Base-by-base conservation (phyloP, 176 grass and related monocot species). In the Oryza punctata region DNA sequence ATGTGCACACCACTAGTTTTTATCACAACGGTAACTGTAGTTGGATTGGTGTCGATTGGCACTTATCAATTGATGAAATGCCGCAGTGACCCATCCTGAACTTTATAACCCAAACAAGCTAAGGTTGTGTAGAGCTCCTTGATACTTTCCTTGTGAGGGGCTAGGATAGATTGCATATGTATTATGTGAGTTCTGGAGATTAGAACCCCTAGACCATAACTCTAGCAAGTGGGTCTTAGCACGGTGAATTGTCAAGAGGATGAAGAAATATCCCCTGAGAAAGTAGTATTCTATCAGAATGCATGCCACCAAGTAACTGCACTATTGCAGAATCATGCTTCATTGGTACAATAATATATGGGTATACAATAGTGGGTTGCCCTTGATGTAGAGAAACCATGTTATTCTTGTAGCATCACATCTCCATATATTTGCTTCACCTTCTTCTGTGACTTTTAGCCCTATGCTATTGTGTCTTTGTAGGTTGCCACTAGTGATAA, bases 11-110 rank as follows among this genome's bases (percentile, higher is more conserved):
- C 35, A 19, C 3, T 75, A 37, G 18, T 69, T 9, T 35, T 21
- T 12, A 50, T 27, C 37, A 32, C 23, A 23, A 11, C 70, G 41
- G 69, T 21, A 75, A 29, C 21, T 47, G 27, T 43, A 26, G 6
- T 52, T 38, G 27, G 1, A 11, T 6, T 69, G 14, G 23, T 38
- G 14, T 67, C 12, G 37, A 21, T 38, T 2, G 40, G 33, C 21
- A 73, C 49, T 6, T 25, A 77, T 66, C 4, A 65, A 12, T 82
- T 32, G 72, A 50, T 81, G 24, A 81, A 81, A 77, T 69, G 66
- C 50, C 12, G 15, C 40, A 68, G 8, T 54, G 23, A 3, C 6
- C 3, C 28, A 47, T 65, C 19, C 13, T 67, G 1, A 44, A 57
- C 13, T 67, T 77, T 27, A n/a, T 70, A 41, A 66, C 6, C 59